Percentiles rank a stretch among this genome's conserved stretches.
phyloP scores from a whole-genome alignment of 176 grass and related monocot genomes.

The Avena insularis region DNA sequence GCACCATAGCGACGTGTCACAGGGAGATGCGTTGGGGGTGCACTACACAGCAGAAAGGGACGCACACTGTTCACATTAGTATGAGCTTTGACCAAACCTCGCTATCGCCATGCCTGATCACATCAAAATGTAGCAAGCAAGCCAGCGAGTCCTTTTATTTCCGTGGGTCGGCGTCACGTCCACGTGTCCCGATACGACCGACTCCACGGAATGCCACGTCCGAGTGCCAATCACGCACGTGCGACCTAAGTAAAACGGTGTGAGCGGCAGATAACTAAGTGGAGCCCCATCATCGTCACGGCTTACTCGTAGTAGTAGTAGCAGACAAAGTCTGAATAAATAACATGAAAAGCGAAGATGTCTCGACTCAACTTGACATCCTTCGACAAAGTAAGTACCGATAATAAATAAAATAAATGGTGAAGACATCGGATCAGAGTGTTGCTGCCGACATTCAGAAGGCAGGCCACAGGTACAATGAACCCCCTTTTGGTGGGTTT shows the following conservation, averaged over 20 bases:
- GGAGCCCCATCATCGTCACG: background rate
- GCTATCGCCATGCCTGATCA: background rate
- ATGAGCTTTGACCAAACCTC: background rate
- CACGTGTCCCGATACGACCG: background rate
- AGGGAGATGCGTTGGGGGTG: background rate
- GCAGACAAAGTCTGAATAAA: too few relatives aligned
- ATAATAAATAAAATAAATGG: background rate
- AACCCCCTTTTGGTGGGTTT: background rate
- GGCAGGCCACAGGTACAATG: background rate
- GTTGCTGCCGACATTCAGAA: conserved; percentile 17
- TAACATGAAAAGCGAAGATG: conserved; percentile 16
- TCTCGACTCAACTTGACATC: background rate
- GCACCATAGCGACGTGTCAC: background rate
- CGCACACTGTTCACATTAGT: background rate
- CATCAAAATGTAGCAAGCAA: background rate
- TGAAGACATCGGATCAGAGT: background rate
- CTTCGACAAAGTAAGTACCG: background rate
- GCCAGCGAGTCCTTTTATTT: background rate
- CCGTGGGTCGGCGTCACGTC: background rate
- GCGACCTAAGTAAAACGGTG: background rate
- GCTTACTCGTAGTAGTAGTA: background rate
- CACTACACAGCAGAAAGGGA: background rate
- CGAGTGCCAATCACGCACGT: background rate
- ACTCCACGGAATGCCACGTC: too few relatives aligned
- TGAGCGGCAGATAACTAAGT: background rate